Base-by-base conservation (phyloP, 2,329 filamentous ascomycete species). In the Tolypocladium amazonense region DNA sequence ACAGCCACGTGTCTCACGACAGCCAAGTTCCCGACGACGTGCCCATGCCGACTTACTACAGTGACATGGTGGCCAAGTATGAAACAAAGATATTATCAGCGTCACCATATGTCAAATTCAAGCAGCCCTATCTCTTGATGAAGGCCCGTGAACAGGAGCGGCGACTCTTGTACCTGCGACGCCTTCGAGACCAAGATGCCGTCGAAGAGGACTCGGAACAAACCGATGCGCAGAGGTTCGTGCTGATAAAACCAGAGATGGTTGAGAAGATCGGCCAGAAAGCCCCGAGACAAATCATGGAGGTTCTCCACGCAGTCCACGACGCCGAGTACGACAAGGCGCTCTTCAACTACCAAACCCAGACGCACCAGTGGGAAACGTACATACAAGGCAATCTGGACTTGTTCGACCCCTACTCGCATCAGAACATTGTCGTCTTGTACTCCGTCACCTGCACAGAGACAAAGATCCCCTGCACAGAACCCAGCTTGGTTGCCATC, bases 291-390 rank as follows among this genome's bases (percentile, higher is more conserved):
- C 91, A 96, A 69, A 90, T 97, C 38, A 92, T 92, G 76, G 93
- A 97, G 67, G 91, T 97, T 56, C 77, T 99, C 8, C 92, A 94
- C 70, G 94, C 94, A 27, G 92, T 97, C 15, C 92, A 97, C 72
- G 91, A 97, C 70, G 92, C 92, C 2, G 94, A 99, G 72, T 97
- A 97, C 67, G 92, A 99, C 71, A 96, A 94, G 73, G 92, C 93
- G 1, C 76, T 95, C 39, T 90, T 97, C 73, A 92, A 92, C 66
- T 99, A 97, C 70, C 85, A 92, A 71, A 97, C 91, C 0, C 93
- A 97, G 70, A 96, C 92, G 60, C 85, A 90, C 37, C 92, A 97
- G 66, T 99, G 94, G 94, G 94, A 99, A 70, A 90, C 90, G 35
- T 96, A 96, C 68, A 88, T 97, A 27, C 87, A 93, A 57, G 91